Percentiles rank a stretch among this genome's conserved stretches.
Evolutionary conservation across 2,329 filamentous ascomycete species (phyloP).

Genomic region (Penicillium psychrosexuale): DNA sequence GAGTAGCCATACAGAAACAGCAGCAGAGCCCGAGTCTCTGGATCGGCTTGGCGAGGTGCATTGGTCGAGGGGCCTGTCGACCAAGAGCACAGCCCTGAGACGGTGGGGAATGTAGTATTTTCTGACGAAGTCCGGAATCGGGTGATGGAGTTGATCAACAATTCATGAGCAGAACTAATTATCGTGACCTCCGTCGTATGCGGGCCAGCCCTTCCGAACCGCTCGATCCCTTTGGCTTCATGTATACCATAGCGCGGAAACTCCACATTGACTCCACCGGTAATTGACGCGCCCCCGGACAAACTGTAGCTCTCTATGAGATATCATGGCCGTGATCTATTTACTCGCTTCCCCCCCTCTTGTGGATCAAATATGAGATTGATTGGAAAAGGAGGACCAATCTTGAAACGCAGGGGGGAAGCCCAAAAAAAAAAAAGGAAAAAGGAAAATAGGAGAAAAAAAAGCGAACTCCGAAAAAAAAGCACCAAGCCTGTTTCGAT

Average conservation of each 20-base stretch:
- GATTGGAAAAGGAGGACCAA: not conserved
- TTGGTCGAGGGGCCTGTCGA: constrained; percentile 27
- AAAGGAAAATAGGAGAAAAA: not conserved
- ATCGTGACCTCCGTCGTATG: constrained; percentile 12
- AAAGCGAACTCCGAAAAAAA: constrained; percentile 3
- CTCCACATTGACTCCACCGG: constrained; percentile 16
- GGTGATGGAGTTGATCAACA: constrained; percentile 3
- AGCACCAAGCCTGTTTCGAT: not conserved
- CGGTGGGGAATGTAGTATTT: not conserved
- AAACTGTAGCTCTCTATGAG: not conserved
- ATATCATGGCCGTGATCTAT: not conserved
- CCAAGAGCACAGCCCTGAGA: constrained; percentile 29
- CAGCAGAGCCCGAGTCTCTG: constrained; percentile 33
- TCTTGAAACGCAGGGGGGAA: not conserved
- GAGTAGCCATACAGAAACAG: constrained; percentile 12
- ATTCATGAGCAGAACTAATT: constrained; percentile 2
- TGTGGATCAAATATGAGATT: not conserved
- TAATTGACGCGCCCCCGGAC: not conserved
- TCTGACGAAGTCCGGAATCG: constrained; percentile 1
- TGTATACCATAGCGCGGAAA: constrained; percentile 16
- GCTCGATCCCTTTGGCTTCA: constrained; percentile 15
- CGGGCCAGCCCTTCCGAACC: constrained; percentile 18
- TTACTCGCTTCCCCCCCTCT: not conserved
- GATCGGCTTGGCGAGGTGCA: constrained; percentile 35
- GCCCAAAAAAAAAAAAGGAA: not conserved